Conservation (phyloP, 2,329 filamentous ascomycete species). For the Lecanoromycetidae sp. region DNA sequence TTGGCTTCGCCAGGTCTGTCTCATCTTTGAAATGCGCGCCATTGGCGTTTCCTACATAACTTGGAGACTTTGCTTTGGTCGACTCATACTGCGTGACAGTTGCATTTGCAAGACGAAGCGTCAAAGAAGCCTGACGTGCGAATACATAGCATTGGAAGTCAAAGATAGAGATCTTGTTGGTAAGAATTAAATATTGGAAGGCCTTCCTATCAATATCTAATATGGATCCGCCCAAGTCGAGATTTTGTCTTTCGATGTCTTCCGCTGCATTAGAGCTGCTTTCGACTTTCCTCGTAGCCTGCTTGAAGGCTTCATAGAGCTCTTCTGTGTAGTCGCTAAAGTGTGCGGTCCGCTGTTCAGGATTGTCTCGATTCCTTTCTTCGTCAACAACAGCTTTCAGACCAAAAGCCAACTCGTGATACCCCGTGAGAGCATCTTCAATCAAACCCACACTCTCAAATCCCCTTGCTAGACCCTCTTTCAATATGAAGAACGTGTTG, state of each 20-base stretch:
- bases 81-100: neutral
- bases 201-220: constrained; percentile 54
- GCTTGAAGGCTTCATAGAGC: constrained; percentile 48
- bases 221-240: constrained; percentile 12
- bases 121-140: constrained; percentile 68
- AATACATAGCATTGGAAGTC: constrained; percentile 95
- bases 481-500: constrained; percentile 96
- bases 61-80: neutral
- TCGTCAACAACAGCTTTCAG: constrained; percentile 73
- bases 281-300: no score
- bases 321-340: constrained; percentile 64
- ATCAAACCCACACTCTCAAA: constrained; percentile 94
- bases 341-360: constrained; percentile 56
- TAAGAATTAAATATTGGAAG: constrained; percentile 82
- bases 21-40: no score
- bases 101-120: constrained; percentile 58
- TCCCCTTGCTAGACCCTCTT: constrained; percentile 83
- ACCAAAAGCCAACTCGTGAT: constrained; percentile 84
- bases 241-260: neutral
- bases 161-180: constrained; percentile 90
- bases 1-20: constrained; percentile 36
- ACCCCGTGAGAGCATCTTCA: constrained; percentile 86
- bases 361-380: constrained; percentile 47
- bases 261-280: no score
- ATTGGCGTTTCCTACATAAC: neutral